These are phyloP conservation scores for Candida alai DNA, from an alignment of 805 yeast species.

Conservation along the genomic window DNA sequence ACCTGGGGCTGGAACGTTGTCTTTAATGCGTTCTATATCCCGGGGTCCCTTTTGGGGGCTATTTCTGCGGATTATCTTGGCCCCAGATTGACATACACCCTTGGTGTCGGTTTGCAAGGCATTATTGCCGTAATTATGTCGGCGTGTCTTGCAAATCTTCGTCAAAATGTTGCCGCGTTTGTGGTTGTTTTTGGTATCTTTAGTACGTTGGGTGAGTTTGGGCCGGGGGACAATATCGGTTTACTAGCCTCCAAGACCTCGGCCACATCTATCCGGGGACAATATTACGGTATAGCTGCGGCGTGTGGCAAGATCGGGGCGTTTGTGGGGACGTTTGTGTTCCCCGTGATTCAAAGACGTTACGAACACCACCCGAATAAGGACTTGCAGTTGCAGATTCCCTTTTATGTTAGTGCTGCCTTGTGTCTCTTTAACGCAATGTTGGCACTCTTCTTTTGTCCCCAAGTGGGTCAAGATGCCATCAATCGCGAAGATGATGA, in stretches of 20 bases:
- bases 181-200: slow-evolving; percentile 87
- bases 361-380: not conserved
- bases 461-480: slow-evolving; percentile 79
- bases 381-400: slow-evolving; percentile 42
- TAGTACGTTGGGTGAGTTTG: slow-evolving; percentile 84
- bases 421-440: slow-evolving; percentile 70
- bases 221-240: slow-evolving; percentile 92
- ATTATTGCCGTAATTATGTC: slow-evolving; percentile 82
- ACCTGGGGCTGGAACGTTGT: slow-evolving; percentile 92
- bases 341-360: slow-evolving; percentile 58
- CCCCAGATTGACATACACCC: slow-evolving; percentile 73
- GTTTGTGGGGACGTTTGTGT: slow-evolving; percentile 82
- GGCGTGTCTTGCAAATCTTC: slow-evolving; percentile 54
- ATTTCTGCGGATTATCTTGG: slow-evolving; percentile 77
- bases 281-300: slow-evolving; percentile 87
- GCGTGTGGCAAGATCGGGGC: slow-evolving; percentile 92
- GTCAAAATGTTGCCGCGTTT: slow-evolving; percentile 66
- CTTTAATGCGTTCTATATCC: slow-evolving; percentile 80
- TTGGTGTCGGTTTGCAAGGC: slow-evolving; percentile 72
- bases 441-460: slow-evolving; percentile 66
- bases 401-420: slow-evolving; percentile 78
- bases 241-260: slow-evolving; percentile 80
- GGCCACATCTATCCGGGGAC: slow-evolving; percentile 86
- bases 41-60: slow-evolving; percentile 88
- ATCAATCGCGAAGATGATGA: slow-evolving; percentile 71